phyloP scores from a whole-genome alignment of 306 rosid species.

The Benincasa hispida region DNA sequence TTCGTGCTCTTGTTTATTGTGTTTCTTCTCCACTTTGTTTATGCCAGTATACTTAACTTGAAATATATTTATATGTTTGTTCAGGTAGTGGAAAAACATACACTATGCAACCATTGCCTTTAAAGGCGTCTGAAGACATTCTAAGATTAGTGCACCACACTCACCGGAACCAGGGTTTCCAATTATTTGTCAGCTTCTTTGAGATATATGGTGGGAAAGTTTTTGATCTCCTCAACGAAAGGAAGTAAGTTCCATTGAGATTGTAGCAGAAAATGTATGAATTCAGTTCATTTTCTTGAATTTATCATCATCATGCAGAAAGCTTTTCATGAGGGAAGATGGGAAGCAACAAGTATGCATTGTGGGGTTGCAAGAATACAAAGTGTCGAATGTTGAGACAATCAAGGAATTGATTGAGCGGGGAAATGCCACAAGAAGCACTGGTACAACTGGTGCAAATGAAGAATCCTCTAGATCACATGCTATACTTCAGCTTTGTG shows the following conservation, averaged over 20 bases:
- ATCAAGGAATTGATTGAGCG: slow-evolving; percentile 88
- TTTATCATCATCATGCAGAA: slow-evolving; percentile 40
- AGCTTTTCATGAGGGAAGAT: slow-evolving; percentile 98
- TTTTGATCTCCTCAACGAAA: slow-evolving; percentile 87
- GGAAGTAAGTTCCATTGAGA: slow-evolving; percentile 48
- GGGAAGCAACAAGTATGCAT: slow-evolving; percentile 97
- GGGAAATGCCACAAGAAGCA: slow-evolving; percentile 87
- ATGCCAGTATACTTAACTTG: not conserved
- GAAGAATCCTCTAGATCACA: slow-evolving; percentile 99
- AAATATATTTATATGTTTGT: slow-evolving; percentile 6
- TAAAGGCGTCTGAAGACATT: slow-evolving; percentile 91
- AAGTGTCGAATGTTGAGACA: slow-evolving; percentile 80
- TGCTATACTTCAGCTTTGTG: slow-evolving; percentile 96
- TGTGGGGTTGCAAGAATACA: slow-evolving; percentile 95
- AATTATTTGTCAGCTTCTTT: slow-evolving; percentile 87
- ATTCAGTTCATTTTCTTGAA: slow-evolving; percentile 9
- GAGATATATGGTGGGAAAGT: slow-evolving; percentile 98
- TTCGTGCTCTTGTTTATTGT: not conserved
- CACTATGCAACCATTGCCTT: slow-evolving; percentile 95
- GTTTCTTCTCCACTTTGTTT: not conserved
- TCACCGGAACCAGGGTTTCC: slow-evolving; percentile 80
- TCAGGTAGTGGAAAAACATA: slow-evolving; percentile 95
- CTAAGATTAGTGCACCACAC: slow-evolving; percentile 89
- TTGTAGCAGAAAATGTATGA: not conserved
- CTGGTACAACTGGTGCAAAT: slow-evolving; percentile 97